Evolutionary conservation across 2,329 filamentous ascomycete genomes (phyloP).

Genomic region (Xenoacremonium recifei): DNA sequence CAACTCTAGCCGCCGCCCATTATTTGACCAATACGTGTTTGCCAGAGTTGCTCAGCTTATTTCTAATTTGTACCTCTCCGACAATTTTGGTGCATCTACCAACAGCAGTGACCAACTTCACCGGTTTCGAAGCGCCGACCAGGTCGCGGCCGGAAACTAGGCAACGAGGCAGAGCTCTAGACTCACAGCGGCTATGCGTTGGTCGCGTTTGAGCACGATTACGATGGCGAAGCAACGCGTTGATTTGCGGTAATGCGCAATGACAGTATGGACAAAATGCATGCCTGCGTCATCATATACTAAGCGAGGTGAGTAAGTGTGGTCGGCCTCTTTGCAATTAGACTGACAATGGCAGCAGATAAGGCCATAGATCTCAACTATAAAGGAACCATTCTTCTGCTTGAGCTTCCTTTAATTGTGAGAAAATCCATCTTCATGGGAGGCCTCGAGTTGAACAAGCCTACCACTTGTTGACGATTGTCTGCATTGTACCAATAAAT

Average conservation of each 20-base stretch:
- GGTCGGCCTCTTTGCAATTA: conserved; percentile 1
- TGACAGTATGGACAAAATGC: background rate
- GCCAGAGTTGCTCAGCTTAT: conserved; percentile 5
- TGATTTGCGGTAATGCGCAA: background rate
- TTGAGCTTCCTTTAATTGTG: too few species aligned
- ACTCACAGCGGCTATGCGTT: background rate
- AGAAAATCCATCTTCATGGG: too few species aligned
- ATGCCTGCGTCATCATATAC: background rate
- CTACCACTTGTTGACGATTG: too few species aligned
- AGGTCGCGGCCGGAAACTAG: conserved; percentile 16
- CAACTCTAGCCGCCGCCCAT: too few species aligned
- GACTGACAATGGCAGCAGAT: too few species aligned
- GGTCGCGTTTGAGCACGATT: background rate
- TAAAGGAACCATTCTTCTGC: too few species aligned
- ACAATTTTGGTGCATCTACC: background rate
- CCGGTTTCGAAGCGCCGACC: conserved; percentile 2
- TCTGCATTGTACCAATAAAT: too few species aligned
- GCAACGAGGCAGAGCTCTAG: conserved; percentile 1
- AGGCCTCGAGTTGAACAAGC: too few species aligned
- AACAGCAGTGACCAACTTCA: too few species aligned
- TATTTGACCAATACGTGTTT: too few species aligned
- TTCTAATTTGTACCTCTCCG: background rate
- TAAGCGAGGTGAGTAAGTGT: background rate
- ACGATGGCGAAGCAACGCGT: background rate
- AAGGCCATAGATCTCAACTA: too few species aligned